Conservation (phyloP, 192 early-diverging fungal genomes). For the Polychytrium aggregatum region DNA sequence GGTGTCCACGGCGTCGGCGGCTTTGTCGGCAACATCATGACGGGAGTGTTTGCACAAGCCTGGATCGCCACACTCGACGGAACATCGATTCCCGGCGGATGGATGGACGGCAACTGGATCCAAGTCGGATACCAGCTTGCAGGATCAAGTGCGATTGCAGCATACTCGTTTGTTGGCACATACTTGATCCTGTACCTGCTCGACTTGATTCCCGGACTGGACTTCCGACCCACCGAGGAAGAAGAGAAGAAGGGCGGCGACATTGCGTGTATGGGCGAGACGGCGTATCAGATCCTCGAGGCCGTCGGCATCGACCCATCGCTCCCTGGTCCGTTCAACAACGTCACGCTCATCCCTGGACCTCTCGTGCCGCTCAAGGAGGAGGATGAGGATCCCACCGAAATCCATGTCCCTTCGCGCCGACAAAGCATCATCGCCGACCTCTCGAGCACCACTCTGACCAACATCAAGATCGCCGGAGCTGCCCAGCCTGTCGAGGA, state of each 20-base stretch:
- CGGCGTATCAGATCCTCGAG: constrained; percentile 43
- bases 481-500: too few relatives aligned
- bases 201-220: constrained; percentile 68
- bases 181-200: constrained; percentile 64
- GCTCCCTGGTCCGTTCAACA: too few relatives aligned
- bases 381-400: too few relatives aligned
- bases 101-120: constrained; percentile 55
- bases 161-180: constrained; percentile 67
- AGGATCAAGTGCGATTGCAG: constrained; percentile 45
- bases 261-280: constrained; percentile 79
- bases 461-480: too few relatives aligned
- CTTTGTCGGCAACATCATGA: constrained; percentile 75
- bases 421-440: too few relatives aligned
- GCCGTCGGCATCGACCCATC: too few relatives aligned
- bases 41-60: constrained; percentile 81
- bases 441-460: too few relatives aligned
- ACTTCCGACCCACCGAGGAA: constrained; percentile 66
- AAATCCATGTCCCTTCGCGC: too few relatives aligned
- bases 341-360: too few relatives aligned
- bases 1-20: constrained; percentile 49
- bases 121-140: constrained; percentile 63
- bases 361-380: too few relatives aligned
- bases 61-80: constrained; percentile 60
- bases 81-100: constrained; percentile 33
- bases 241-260: constrained; percentile 72